These are phyloP conservation scores for Circinella umbellata DNA, from an alignment of 371 early-diverging fungal species.

Conservation along the genomic window DNA sequence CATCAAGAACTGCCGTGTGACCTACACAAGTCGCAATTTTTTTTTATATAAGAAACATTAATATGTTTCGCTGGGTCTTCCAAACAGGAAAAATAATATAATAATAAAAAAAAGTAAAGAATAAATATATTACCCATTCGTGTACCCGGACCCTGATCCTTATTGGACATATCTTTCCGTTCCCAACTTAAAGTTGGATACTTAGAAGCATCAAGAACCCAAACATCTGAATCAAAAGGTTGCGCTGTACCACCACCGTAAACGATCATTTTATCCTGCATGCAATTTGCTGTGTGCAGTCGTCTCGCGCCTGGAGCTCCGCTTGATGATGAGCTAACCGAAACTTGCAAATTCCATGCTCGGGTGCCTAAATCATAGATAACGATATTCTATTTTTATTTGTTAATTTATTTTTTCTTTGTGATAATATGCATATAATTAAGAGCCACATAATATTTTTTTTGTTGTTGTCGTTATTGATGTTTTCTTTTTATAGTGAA, in stretches of 20 bases:
- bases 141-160: slow-evolving; percentile 33
- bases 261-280: slow-evolving; percentile 46
- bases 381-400: slow-evolving; percentile 7
- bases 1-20: slow-evolving; percentile 42
- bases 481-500: neutral
- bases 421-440: no score
- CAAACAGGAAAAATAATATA: neutral
- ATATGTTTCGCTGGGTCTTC: no score
- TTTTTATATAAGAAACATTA: neutral
- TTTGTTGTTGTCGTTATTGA: neutral
- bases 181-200: slow-evolving; percentile 47
- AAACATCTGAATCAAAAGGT: slow-evolving; percentile 48
- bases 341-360: slow-evolving; percentile 48
- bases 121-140: slow-evolving; percentile 47
- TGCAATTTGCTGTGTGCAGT: slow-evolving; percentile 48
- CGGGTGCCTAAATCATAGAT: slow-evolving; percentile 35
- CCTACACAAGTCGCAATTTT: slow-evolving; percentile 24
- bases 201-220: slow-evolving; percentile 44
- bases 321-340: slow-evolving; percentile 15
- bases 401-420: neutral
- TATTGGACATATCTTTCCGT: slow-evolving; percentile 27
- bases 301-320: slow-evolving; percentile 43
- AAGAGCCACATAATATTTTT: neutral
- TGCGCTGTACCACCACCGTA: slow-evolving; percentile 52
- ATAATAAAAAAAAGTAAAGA: neutral